Conservation (phyloP, 768 basidiomycete genomes). For the Lentinula guzmanii region DNA sequence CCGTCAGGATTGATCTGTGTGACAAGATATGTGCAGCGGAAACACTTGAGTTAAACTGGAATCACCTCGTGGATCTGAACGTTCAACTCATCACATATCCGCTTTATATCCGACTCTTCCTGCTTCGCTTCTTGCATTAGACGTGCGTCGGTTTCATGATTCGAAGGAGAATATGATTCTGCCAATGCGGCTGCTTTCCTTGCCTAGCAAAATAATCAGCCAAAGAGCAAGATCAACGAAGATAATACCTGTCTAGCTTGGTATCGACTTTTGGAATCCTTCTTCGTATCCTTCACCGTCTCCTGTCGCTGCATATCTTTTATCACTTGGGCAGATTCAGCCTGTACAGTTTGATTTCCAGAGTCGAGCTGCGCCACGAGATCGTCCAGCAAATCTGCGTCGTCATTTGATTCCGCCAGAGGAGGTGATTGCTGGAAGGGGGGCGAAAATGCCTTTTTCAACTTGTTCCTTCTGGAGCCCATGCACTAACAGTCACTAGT, state of each 20-base stretch:
- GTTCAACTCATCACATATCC: slow-evolving; percentile 58
- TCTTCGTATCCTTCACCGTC: slow-evolving; percentile 33
- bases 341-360: slow-evolving; percentile 42
- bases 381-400: slow-evolving; percentile 66
- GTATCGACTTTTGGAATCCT: slow-evolving; percentile 58
- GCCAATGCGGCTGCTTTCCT: slow-evolving; percentile 65
- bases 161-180: slow-evolving; percentile 41
- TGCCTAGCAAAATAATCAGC: slow-evolving; percentile 37
- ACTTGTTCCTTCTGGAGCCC: slow-evolving; percentile 51
- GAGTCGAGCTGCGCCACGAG: slow-evolving; percentile 74
- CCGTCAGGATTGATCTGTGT: slow-evolving; percentile 90
- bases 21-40: neutral
- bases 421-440: slow-evolving; percentile 23
- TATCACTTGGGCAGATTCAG: slow-evolving; percentile 42
- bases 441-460: slow-evolving; percentile 37
- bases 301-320: slow-evolving; percentile 39
- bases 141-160: slow-evolving; percentile 55
- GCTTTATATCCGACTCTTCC: slow-evolving; percentile 59
- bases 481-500: neutral
- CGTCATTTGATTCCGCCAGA: slow-evolving; percentile 24
- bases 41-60: neutral
- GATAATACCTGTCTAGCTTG: slow-evolving; percentile 62
- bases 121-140: slow-evolving; percentile 60
- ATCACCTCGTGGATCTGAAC: slow-evolving; percentile 63
- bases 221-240: neutral